A percentile compares a stretch with the other conserved stretches of the same genome.
phyloP scores from a whole-genome alignment of 345 rosid species.

The Euphorbia pulcherrima region DNA sequence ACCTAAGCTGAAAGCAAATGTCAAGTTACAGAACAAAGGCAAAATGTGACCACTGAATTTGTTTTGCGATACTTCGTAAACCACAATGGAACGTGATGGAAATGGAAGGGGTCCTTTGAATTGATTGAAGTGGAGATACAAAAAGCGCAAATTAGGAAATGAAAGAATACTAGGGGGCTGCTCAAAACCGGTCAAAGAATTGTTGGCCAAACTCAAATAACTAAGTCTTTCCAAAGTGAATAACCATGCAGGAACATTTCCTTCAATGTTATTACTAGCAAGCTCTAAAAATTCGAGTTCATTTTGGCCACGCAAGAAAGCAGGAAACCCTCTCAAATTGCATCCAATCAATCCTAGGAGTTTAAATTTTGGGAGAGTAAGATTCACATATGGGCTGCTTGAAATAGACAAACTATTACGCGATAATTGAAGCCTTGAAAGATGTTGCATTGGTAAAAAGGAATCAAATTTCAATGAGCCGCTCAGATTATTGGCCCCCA shows the following conservation, averaged over 20 bases:
- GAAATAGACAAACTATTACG: constrained; percentile 8
- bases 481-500: constrained; percentile 10
- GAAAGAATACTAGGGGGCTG: neutral
- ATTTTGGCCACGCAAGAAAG: constrained; percentile 18
- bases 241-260: neutral
- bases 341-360: constrained; percentile 5
- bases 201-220: neutral
- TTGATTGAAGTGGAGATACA: constrained; percentile 7
- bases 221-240: accelerated
- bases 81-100: neutral
- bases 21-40: neutral
- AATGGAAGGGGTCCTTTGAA: constrained; percentile 12
- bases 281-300: neutral
- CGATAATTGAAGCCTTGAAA: neutral
- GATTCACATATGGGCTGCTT: neutral
- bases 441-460: constrained; percentile 1
- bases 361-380: neutral
- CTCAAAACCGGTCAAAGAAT: constrained; percentile 13
- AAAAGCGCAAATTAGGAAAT: neutral
- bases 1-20: neutral
- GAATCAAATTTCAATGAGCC: constrained; percentile 16
- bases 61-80: neutral
- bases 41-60: neutral
- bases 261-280: constrained; percentile 4
- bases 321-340: constrained; percentile 13